A percentile compares a stretch with the other conserved stretches of the same genome.
These are phyloP conservation scores for Colletotrichum sp. DNA, from an alignment of 2,329 filamentous ascomycete genomes.

Conservation along the genomic window DNA sequence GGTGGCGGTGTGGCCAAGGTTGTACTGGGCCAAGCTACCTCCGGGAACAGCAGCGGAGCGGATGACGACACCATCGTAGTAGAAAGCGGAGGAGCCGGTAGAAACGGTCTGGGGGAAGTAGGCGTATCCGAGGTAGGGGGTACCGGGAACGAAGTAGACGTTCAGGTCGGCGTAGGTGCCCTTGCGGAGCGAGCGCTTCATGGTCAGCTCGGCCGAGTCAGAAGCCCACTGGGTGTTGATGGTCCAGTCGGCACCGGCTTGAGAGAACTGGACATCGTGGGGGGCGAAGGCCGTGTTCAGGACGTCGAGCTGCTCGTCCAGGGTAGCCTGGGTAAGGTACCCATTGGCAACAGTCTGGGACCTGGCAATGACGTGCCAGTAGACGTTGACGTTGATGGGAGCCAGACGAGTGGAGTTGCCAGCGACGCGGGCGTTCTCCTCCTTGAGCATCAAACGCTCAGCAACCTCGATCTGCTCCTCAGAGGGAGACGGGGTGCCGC, in stretches of 20 bases:
- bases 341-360: conserved; percentile 33
- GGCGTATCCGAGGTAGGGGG: conserved; percentile 47
- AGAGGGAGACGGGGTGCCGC: conserved; percentile 10
- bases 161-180: conserved; percentile 48
- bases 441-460: conserved; percentile 5
- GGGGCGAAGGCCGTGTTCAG: conserved; percentile 50
- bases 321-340: conserved; percentile 35
- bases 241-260: conserved; percentile 48
- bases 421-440: conserved; percentile 11
- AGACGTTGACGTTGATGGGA: conserved; percentile 41
- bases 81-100: conserved; percentile 35
- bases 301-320: conserved; percentile 44
- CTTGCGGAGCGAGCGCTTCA: conserved; percentile 51
- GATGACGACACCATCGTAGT: conserved; percentile 45
- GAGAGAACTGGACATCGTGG: conserved; percentile 49
- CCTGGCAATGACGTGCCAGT: conserved; percentile 41
- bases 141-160: conserved; percentile 50
- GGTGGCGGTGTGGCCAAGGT: conserved; percentile 35
- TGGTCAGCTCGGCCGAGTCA: conserved; percentile 42
- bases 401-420: conserved; percentile 25
- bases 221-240: conserved; percentile 52
- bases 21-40: conserved; percentile 37
- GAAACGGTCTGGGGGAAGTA: conserved; percentile 43
- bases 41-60: conserved; percentile 40
- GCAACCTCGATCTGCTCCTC: conserved; percentile 14